phyloP scores from a whole-genome alignment of 306 rosid genomes.

The Inga oerstediana region DNA sequence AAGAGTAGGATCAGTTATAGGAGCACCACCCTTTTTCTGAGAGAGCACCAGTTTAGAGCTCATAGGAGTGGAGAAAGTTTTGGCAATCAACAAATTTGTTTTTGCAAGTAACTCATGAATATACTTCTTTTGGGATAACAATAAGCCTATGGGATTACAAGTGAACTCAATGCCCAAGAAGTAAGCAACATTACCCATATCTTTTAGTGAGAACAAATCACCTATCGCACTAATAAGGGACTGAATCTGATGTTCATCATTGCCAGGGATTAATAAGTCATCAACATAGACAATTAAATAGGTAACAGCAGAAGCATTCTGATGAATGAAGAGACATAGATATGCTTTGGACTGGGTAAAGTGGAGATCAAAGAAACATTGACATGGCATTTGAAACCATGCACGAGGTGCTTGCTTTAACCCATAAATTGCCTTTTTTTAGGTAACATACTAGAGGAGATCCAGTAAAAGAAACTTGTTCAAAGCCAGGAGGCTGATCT shows the following conservation, averaged over 20 bases:
- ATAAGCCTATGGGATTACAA: rapidly evolving
- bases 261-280: not conserved
- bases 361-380: rapidly evolving
- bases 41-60: too few species aligned
- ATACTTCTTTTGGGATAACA: not conserved
- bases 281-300: not conserved
- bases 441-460: not conserved
- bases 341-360: too few species aligned
- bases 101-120: too few species aligned
- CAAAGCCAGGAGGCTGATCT: not conserved
- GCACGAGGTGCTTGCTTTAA: not conserved
- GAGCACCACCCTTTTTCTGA: not conserved
- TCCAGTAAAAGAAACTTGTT: too few species aligned
- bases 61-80: not conserved
- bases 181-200: not conserved
- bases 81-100: not conserved
- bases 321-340: not conserved
- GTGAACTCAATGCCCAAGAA: not conserved
- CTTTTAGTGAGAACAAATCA: not conserved
- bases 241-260: not conserved
- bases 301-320: rapidly evolving
- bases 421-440: not conserved
- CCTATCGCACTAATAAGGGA: rapidly evolving
- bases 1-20: not conserved
- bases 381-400: not conserved